These are phyloP conservation scores for Globisporangium camurandrum DNA, from an alignment of 352 stramenopile species.

Conservation along the genomic window DNA sequence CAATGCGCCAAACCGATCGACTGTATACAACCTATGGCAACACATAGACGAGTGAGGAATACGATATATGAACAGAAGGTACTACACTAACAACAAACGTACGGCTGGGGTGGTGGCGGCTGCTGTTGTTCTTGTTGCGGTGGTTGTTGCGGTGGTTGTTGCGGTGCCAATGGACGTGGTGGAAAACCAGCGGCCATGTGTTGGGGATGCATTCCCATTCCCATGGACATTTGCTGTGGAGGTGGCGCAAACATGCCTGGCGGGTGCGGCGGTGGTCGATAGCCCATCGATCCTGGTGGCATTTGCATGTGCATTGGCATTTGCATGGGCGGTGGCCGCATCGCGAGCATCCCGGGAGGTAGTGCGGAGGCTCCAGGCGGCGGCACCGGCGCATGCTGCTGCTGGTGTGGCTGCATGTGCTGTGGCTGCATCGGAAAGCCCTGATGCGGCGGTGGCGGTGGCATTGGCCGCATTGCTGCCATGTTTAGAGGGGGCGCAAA, in stretches of 20 bases:
- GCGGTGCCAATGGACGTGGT: conserved; percentile 3
- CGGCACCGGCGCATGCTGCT: no score
- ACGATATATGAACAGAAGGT: background rate
- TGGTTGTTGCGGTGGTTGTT: no score
- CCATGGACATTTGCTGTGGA: no score
- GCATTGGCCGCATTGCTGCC: conserved; percentile 27
- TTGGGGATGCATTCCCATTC: no score
- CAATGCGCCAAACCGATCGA: conserved; percentile 10
- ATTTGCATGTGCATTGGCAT: conserved; percentile 36
- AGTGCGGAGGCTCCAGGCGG: no score
- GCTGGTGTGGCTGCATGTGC: conserved; percentile 26
- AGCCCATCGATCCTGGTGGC: conserved; percentile 19
- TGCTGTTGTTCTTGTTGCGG: no score
- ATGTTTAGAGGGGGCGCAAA: conserved; percentile 27
- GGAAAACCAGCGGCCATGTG: conserved; percentile 10
- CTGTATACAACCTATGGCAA: background rate
- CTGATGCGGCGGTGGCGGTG: conserved; percentile 13
- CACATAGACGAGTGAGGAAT: background rate
- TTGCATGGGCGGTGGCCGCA: no score
- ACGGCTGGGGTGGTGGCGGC: conserved; percentile 4
- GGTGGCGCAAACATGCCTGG: conserved; percentile 23
- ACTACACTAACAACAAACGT: background rate
- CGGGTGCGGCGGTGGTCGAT: conserved; percentile 22
- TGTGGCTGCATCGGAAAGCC: conserved; percentile 35
- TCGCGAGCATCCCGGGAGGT: no score